phyloP scores from a whole-genome alignment of 768 basidiomycete species.

The Leucocoprinus sp. region DNA sequence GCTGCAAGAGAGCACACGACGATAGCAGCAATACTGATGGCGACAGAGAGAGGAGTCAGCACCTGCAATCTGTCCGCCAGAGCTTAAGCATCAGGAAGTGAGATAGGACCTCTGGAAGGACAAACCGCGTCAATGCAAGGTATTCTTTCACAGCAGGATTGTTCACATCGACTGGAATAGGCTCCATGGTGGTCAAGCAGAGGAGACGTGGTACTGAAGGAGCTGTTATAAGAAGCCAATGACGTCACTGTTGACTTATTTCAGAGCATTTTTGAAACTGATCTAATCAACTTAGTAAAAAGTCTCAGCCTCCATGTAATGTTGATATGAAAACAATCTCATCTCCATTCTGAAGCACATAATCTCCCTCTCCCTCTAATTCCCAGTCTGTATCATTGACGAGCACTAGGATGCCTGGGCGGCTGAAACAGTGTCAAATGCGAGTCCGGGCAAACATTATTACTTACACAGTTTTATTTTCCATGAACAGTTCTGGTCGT shows the following conservation, averaged over 20 bases:
- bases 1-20: conserved; percentile 62
- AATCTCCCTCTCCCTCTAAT: conserved; percentile 88
- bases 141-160: conserved; percentile 61
- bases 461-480: conserved; percentile 78
- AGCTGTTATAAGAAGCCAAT: conserved; percentile 1
- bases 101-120: not conserved
- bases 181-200: conserved; percentile 33
- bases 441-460: not conserved
- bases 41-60: conserved; percentile 74
- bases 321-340: conserved; percentile 97
- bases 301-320: conserved; percentile 90
- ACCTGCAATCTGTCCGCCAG: conserved; percentile 53
- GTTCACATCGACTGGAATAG: conserved; percentile 47
- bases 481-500: conserved; percentile 82
- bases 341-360: conserved; percentile 67
- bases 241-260: conserved; percentile 7
- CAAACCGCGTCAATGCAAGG: conserved; percentile 47
- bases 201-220: not conserved
- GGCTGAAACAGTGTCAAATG: conserved; percentile 40
- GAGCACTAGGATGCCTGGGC: conserved; percentile 94
- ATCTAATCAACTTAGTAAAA: not conserved
- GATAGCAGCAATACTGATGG: conserved; percentile 70
- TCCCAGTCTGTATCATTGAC: conserved; percentile 99
- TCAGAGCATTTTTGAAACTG: not conserved
- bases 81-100: no score